Base-by-base conservation (phyloP, 768 basidiomycete genomes). In the Sistotremastrum suecicum region DNA sequence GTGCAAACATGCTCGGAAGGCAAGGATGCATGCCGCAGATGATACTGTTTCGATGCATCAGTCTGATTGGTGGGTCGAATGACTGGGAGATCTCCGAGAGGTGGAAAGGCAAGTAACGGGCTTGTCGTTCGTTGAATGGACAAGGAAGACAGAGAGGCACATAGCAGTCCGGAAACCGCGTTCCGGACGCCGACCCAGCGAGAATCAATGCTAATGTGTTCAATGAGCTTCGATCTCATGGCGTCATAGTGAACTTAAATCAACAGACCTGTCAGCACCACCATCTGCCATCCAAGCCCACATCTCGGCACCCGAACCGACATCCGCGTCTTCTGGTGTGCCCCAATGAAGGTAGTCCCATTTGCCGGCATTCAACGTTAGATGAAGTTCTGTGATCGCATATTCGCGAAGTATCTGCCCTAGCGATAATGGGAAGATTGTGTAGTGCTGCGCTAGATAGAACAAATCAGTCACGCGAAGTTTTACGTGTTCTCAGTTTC, bases 1-100 rank as follows among this genome's bases (percentile, higher is more conserved):
- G 94, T 98, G 58, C 94, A 99, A n/a, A 97, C 84, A 53, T 80
- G 70, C 57, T 92, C 87, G 3, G 80, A 85, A 5, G 84, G 83
- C 12, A 83, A 71, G 5, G 76, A 75, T 1, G 83, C 86, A 53
- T 91, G 81, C 48, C 80, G 78, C 29, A 89, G 68, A 33, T 49
- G 46, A 43, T 51, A 54, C 42, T 41, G 39, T 38, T 40, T 48
- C 42, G 39, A 50, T 57, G 39, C 10, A 44, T 39, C 10, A 31
- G 8, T 45, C 39, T 69, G 65, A 48, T 83, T 73, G 9, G 67
- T 63, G 7, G 59, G 51, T 31, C 66, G 61, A 61, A 69, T 68
- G 41, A 63, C 58, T 0, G 75, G 75, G 3, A 80, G 60, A 7
- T 66, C 62, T 31, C 81, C 82, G 52, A 78, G 66, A 8, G 78